phyloP scores from a whole-genome alignment of 2,329 filamentous ascomycete genomes.

The Chaetothyriales sp. region DNA sequence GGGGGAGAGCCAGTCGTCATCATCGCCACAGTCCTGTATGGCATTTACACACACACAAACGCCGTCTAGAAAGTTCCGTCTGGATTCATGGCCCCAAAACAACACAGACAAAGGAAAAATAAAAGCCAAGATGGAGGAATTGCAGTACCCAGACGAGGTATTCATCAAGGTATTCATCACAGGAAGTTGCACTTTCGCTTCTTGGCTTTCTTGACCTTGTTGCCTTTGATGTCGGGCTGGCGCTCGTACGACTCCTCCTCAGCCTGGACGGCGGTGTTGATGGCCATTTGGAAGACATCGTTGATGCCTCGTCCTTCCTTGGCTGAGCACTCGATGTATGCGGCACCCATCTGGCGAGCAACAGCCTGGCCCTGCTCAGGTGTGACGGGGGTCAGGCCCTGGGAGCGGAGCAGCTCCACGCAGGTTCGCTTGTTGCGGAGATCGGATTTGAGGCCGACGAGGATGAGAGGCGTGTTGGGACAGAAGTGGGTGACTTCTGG shows the following conservation, averaged over 20 bases:
- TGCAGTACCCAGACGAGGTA: not conserved
- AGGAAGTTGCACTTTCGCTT: constrained; percentile 71
- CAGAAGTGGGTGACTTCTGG: constrained; percentile 98
- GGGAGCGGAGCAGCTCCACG: constrained; percentile 96
- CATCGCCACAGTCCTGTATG: not conserved
- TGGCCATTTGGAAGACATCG: constrained; percentile 86
- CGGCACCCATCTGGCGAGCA: constrained; percentile 81
- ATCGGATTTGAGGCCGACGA: constrained; percentile 93
- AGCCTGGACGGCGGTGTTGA: constrained; percentile 75
- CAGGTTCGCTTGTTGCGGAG: constrained; percentile 89
- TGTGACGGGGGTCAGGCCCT: constrained; percentile 89
- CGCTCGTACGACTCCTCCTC: constrained; percentile 44
- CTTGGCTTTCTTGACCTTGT: constrained; percentile 51
- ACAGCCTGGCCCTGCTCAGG: constrained; percentile 77
- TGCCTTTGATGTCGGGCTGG: constrained; percentile 19
- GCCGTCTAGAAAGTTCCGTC: not conserved
- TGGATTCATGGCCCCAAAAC: not conserved
- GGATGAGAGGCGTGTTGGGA: constrained; percentile 86
- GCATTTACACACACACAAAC: not conserved
- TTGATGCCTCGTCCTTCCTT: constrained; percentile 95
- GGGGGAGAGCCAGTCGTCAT: not conserved
- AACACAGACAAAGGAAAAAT: not conserved
- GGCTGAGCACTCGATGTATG: constrained; percentile 96
- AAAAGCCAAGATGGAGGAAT: not conserved
- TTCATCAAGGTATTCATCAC: constrained; percentile 40